These are phyloP conservation scores for Chrysoporthe puriensis DNA, from an alignment of 2,329 filamentous ascomycete species.

Conservation along the genomic window DNA sequence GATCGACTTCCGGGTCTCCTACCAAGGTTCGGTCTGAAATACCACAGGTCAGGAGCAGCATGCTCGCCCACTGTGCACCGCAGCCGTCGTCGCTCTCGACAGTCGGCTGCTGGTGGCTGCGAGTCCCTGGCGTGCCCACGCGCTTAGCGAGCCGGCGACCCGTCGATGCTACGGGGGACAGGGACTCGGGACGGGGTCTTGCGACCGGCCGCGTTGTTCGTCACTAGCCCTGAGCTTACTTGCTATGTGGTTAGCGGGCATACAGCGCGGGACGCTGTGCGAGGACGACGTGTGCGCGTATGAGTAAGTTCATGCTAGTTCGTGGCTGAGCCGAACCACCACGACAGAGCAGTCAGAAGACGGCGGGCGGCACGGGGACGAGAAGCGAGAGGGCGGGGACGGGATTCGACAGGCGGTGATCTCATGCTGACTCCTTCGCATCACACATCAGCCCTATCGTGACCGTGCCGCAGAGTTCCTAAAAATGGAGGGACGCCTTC, in stretches of 20 bases:
- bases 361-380: background rate
- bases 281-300: background rate
- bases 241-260: background rate
- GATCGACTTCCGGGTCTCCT: slow-evolving; percentile 2
- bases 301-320: background rate
- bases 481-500: background rate
- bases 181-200: background rate
- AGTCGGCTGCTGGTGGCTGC: background rate
- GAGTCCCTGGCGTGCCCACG: too few relatives aligned
- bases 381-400: background rate
- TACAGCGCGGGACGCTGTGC: background rate
- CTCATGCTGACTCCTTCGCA: background rate
- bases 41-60: background rate
- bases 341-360: background rate
- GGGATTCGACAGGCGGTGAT: background rate
- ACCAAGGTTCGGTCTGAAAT: background rate
- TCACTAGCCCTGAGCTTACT: too few relatives aligned
- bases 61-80: background rate
- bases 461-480: background rate
- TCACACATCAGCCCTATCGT: slow-evolving; percentile 10
- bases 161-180: background rate
- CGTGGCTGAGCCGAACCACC: slow-evolving; percentile 9
- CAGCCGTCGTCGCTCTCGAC: too few relatives aligned
- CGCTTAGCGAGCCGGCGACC: too few relatives aligned
- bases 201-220: too few relatives aligned